Evolutionary conservation across 768 basidiomycete genomes (phyloP).

Genomic region (Suillus luteus): DNA sequence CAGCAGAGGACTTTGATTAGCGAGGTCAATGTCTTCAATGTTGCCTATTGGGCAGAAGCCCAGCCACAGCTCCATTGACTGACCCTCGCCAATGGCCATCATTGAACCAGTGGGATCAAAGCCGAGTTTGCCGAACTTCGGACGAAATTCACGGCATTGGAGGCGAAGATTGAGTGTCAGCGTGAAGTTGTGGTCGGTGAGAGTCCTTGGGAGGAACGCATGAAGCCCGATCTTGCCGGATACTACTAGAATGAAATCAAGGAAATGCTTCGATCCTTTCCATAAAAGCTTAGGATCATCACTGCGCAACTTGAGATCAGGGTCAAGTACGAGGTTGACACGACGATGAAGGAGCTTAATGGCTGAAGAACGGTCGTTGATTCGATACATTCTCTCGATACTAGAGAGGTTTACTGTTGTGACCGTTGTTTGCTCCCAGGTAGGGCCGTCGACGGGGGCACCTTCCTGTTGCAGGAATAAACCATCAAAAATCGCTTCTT

Average conservation of each 20-base stretch:
- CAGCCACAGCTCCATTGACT: background rate
- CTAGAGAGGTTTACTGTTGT: background rate
- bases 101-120: background rate
- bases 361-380: background rate
- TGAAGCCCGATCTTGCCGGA: accelerated
- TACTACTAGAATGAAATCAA: background rate
- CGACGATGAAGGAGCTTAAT: background rate
- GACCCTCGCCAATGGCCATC: background rate
- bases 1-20: background rate
- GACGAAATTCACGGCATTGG: background rate
- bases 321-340: background rate
- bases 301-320: background rate
- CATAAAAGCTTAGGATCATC: background rate
- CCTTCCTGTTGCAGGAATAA: background rate
- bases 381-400: background rate
- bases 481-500: background rate
- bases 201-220: background rate
- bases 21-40: background rate
- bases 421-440: background rate
- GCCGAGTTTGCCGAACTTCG: background rate
- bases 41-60: background rate
- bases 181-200: background rate
- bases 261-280: background rate
- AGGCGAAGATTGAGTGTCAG: background rate
- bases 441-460: background rate